Conservation (phyloP, 495 filamentous ascomycete genomes). For the Aspergillus conjunctus region DNA sequence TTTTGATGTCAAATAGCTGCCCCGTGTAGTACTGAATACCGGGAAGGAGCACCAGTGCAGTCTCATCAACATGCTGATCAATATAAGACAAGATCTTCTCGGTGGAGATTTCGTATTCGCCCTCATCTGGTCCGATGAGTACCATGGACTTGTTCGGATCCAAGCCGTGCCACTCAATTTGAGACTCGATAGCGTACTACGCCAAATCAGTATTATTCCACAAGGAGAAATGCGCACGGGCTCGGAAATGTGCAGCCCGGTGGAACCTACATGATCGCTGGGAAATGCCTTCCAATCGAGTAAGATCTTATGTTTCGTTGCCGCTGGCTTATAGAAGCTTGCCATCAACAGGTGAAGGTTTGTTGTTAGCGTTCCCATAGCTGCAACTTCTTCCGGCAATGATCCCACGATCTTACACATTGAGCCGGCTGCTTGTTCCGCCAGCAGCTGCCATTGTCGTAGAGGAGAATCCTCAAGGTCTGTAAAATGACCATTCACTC, state of each 20-base stretch:
- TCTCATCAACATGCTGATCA: conserved; percentile 68
- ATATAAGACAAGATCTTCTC: conserved; percentile 75
- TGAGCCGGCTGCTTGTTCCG: conserved; percentile 67
- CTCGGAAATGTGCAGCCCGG: not conserved
- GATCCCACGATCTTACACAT: conserved; percentile 87
- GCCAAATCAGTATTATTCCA: not conserved
- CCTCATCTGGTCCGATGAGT: conserved; percentile 64
- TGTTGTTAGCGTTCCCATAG: conserved; percentile 90
- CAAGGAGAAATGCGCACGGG: not conserved
- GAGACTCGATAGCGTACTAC: conserved; percentile 90
- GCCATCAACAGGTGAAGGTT: conserved; percentile 90
- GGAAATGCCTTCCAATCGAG: conserved; percentile 95
- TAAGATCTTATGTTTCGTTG: conserved; percentile 79
- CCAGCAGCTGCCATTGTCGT: conserved; percentile 75
- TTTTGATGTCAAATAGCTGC: conserved; percentile 82
- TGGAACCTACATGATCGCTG: conserved; percentile 72
- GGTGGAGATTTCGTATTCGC: conserved; percentile 60
- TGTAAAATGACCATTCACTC: conserved; percentile 89
- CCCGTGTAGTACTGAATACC: conserved; percentile 97
- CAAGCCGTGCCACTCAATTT: conserved; percentile 77
- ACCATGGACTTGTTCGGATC: conserved; percentile 72
- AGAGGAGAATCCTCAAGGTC: conserved; percentile 73
- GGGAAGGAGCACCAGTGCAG: conserved; percentile 81
- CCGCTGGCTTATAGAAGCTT: conserved; percentile 83
- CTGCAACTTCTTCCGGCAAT: conserved; percentile 71